Base-by-base conservation (phyloP, 768 basidiomycete genomes). In the Russula abietina region DNA sequence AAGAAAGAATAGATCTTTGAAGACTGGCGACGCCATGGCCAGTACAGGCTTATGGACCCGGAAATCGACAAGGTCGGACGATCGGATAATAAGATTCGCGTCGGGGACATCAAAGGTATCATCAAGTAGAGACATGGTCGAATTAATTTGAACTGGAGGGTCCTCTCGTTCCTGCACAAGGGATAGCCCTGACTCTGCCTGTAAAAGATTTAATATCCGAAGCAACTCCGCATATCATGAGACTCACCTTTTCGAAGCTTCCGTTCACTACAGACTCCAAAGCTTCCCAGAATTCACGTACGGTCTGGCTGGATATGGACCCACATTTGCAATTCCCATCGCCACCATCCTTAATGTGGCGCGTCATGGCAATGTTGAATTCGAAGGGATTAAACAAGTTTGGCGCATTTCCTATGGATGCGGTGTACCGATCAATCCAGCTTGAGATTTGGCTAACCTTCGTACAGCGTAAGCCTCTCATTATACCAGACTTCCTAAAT, bases 371-470 rank as follows among this genome's bases (percentile, higher is more conserved):
- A 4, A 17, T 48, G 10, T 54, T 45, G 7, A 60, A 19, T 46
- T 60, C 52, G 14, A 33, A 3, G 45, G 24, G 17, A 39, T 60
- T 26, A 16, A 60, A 60, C 4, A 45, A 45, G 19, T 38, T 30
- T 3, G 45, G 52, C 0, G 59, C 6, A 38, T 46, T 9, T 12
- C 24, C 52, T 16, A 60, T 53, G 24, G 59, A 54, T 4, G 28
- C 43, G 8, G 54, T 46, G 12, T 60, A 60, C 19, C 28, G 12
- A 26, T 41, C 52, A 54, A 60, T 19, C 59, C 59, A 60, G 8
- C n/a, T 16, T 12, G 59, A 52, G 26, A 55, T 30, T 4, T 3
- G 8, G 22, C 45, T 24, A 11, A 46, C 4, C n/a, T n/a, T 22
- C n/a, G 2, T 24, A 46, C 45, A 46, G 10, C n/a, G 45, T 14